Base-by-base conservation (phyloP, 331 rosid genomes). In the Prunus yedoensis region DNA sequence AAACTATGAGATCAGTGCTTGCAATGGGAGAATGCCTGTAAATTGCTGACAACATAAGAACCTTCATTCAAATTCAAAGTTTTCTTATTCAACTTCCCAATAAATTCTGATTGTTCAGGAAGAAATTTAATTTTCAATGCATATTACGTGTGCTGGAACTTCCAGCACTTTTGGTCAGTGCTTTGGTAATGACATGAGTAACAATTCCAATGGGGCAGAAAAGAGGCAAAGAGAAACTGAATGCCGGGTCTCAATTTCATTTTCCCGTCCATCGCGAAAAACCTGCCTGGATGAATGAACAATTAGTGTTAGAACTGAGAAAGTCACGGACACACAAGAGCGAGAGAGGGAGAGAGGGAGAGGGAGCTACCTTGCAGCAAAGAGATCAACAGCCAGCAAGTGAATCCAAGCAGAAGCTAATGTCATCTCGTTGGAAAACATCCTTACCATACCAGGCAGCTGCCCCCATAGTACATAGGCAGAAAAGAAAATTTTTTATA, bases 331-430 rank as follows among this genome's bases (percentile, higher is more conserved):
- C 54, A 72, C 17, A 30, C 51, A 21, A 66, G 25, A 21, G 43
- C 41, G 23, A 53, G 67, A n/a, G 18, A 41, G 35, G 35, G 35
- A 30, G 49, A 32, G 77, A n/a, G n/a, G 41, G 74, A 18, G 49
- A 32, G 77, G 41, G 8, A 56, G 70, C 56, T 62, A 92, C 97
- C 97, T 92, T 77, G 97, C 99, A 54, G 97, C 99, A 85, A 90
- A 94, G 66, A 94, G 96, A 88, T 92, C 97, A 12, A 92, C 90
- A 83, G 77, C 91, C 87, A 94, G 74, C 81, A 89, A 88, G 80
- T 92, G 99, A 83, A 92, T 94, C 99, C 99, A 94, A 16, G 99
- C 97, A 80, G 99, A 92, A 76, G 97, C 96, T 57, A 94, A 75
- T 71, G 97, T 92, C 88, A 94, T 71, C 88, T 94, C 99, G 49